These are phyloP conservation scores for Ophiostoma ips DNA, from an alignment of 2,329 filamentous ascomycete genomes.

Conservation along the genomic window DNA sequence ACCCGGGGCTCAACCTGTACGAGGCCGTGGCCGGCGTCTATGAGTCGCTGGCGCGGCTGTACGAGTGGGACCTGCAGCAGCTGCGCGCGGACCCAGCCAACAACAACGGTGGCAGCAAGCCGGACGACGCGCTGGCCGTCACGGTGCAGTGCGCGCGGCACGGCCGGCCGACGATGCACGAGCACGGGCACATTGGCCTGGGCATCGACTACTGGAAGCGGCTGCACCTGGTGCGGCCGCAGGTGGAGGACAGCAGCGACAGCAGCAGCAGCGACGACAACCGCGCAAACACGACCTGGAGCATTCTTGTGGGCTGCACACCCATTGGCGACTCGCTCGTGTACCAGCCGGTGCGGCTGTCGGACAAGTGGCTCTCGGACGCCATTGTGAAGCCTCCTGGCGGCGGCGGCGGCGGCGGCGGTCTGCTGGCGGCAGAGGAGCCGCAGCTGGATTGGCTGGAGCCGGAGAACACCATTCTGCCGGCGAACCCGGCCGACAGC, in stretches of 20 bases:
- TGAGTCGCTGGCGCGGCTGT: conserved; percentile 53
- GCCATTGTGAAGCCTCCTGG: conserved; percentile 50
- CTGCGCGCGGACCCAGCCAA: conserved; percentile 35
- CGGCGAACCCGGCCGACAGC: conserved; percentile 1
- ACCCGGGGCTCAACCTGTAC: conserved; percentile 58
- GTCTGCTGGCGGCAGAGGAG: conserved; percentile 18
- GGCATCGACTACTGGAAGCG: conserved; percentile 68
- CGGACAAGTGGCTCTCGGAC: conserved; percentile 59
- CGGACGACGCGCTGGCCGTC: conserved; percentile 35
- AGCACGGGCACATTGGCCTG: conserved; percentile 50
- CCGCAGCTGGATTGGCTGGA: conserved; percentile 55
- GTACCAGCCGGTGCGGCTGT: conserved; percentile 50
- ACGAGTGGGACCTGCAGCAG: conserved; percentile 53
- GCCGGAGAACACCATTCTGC: conserved; percentile 37
- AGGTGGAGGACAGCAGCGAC: not conserved
- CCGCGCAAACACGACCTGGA: conserved; percentile 41
- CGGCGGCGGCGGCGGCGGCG: conserved; percentile 27
- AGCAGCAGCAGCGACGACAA: not conserved
- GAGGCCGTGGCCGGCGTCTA: conserved; percentile 64
- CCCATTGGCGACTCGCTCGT: conserved; percentile 30
- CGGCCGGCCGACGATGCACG: conserved; percentile 59
- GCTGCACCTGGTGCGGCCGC: conserved; percentile 31
- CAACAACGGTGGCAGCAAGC: conserved; percentile 22
- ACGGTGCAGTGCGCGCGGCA: conserved; percentile 55
- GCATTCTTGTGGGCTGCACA: conserved; percentile 52